phyloP scores from a whole-genome alignment of 441 rosid species.

The Pelargonium cotyledonis region DNA sequence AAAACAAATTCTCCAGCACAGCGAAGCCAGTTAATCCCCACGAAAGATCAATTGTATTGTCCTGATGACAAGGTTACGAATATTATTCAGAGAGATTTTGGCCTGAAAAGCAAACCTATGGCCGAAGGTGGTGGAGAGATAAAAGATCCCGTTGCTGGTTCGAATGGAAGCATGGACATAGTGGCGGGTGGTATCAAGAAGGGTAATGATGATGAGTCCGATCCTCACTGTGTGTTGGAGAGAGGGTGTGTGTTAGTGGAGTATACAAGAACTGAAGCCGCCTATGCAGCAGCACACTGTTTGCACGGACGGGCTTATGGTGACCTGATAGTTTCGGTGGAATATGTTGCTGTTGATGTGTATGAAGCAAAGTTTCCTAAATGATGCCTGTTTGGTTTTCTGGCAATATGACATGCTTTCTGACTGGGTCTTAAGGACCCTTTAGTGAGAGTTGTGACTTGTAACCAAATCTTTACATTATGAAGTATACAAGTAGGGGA shows the following conservation, averaged over 20 bases:
- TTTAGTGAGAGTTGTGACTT: not conserved
- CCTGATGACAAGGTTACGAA: slow-evolving; percentile 16
- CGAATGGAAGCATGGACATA: slow-evolving; percentile 20
- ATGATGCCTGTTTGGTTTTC: slow-evolving; percentile 19
- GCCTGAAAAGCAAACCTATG: slow-evolving; percentile 17
- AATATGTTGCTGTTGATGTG: slow-evolving; percentile 50
- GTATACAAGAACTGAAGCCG: slow-evolving; percentile 64
- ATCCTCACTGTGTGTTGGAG: slow-evolving; percentile 41
- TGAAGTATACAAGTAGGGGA: not conserved
- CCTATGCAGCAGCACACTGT: slow-evolving; percentile 63
- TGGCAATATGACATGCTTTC: not conserved
- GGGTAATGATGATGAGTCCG: slow-evolving; percentile 25
- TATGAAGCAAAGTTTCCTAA: slow-evolving; percentile 49
- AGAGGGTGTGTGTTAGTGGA: slow-evolving; percentile 66
- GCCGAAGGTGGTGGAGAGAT: slow-evolving; percentile 19
- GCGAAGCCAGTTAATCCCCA: slow-evolving; percentile 15
- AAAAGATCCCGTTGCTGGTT: slow-evolving; percentile 16
- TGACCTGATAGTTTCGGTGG: slow-evolving; percentile 46
- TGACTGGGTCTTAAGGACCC: not conserved
- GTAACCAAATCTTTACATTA: not conserved
- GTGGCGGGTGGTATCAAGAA: slow-evolving; percentile 28
- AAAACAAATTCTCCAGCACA: slow-evolving; percentile 16
- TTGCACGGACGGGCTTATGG: slow-evolving; percentile 71
- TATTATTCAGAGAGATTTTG: slow-evolving; percentile 11
- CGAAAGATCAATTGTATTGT: slow-evolving; percentile 25